Base-by-base conservation (phyloP, 1,284 basidiomycete genomes). In the Abortiporus biennis region DNA sequence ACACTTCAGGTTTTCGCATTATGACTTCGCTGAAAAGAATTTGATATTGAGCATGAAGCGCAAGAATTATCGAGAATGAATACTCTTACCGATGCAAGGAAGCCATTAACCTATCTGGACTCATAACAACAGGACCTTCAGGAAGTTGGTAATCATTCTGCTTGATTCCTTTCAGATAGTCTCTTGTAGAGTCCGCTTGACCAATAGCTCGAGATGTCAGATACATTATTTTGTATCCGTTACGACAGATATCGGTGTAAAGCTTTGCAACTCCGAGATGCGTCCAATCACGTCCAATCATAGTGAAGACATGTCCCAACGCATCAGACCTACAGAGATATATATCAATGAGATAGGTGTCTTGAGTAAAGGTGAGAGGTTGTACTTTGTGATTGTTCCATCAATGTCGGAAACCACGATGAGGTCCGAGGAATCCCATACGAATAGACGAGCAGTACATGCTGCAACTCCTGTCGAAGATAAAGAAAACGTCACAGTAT, bases 271-370 rank as follows among this genome's bases (percentile, higher is more conserved):
- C 95, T 13, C 96, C 96, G 13, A 92, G 71, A 61, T 99, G 96
- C 3, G 96, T 99, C 96, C 96, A 99, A 64, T 99, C 96, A n/a
- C 95, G 81, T 3, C 96, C 96, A 52, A 99, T 96, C 78, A 98
- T 94, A 3, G 94, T 95, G 59, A 96, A 96, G 38, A 99, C 85
- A 60, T 99, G 96, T 0, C 96, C 96, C 2, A 99, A 71, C 1
- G 93, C 96, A 65, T 99, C 96, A 1, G 94, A 98, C 62, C 91
- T 95, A 52, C 35, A 17, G 37, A 27, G 30, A 49, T 20, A 1
- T 43, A 25, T 27, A 36, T 44, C 37, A 29, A 43, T 23, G 19
- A 33, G 42, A 38, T 34, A 34, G 45, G 16, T 17, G 8, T n/a
- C n/a, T n/a, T 32, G 24, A 37, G 6, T 8, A 23, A 30, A 38